Conservation (phyloP, 2,329 filamentous ascomycete species). For the Metarhizium sp. region DNA sequence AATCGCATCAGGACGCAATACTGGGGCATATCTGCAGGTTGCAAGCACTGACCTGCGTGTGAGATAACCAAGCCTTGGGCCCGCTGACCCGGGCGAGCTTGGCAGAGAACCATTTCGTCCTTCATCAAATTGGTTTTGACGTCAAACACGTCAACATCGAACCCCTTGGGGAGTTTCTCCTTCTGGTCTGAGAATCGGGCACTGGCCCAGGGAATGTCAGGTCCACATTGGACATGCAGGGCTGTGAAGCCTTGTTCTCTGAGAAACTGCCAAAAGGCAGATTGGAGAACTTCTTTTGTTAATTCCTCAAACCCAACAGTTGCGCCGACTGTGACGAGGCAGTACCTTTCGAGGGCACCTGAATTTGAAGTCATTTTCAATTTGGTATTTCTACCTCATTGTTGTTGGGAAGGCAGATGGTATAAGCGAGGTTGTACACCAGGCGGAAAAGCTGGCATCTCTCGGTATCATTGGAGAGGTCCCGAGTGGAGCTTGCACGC, state of each 20-base stretch:
- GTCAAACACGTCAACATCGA: constrained; percentile 23
- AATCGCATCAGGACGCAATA: background rate
- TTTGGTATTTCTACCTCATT: background rate
- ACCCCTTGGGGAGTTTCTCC: constrained; percentile 14
- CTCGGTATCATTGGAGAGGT: too few species aligned
- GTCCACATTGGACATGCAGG: constrained; percentile 73
- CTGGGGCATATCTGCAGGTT: constrained; percentile 1
- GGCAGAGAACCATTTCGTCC: constrained; percentile 45
- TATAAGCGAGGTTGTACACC: background rate
- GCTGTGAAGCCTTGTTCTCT: constrained; percentile 53
- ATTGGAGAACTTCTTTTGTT: constrained; percentile 53
- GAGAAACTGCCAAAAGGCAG: constrained; percentile 55
- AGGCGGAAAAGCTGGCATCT: background rate
- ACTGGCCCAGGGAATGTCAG: constrained; percentile 39
- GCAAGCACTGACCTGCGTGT: constrained; percentile 62
- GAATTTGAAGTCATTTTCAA: constrained; percentile 5
- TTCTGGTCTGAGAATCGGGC: constrained; percentile 10
- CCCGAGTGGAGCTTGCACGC: background rate
- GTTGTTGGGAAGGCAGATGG: background rate
- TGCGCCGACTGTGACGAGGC: constrained; percentile 86
- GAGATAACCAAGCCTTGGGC: constrained; percentile 69
- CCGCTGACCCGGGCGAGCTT: constrained; percentile 33
- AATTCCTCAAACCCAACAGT: constrained; percentile 75
- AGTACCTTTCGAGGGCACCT: constrained; percentile 28
- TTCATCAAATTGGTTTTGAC: constrained; percentile 23